Conservation (phyloP, 2,329 filamentous ascomycete genomes). For the Penicillium sp. region DNA sequence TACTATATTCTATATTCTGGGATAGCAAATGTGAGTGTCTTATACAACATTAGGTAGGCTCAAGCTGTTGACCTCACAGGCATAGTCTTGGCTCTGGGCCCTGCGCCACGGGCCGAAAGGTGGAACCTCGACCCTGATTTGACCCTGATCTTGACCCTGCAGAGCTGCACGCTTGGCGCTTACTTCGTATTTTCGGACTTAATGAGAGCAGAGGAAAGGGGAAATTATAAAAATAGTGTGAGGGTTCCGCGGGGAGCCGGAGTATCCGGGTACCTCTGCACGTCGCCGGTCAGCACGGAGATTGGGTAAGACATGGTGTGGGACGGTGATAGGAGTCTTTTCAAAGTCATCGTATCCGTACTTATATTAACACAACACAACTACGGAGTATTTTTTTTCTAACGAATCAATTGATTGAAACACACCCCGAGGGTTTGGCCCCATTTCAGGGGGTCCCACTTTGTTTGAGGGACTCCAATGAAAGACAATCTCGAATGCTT, state of each 20-base stretch:
- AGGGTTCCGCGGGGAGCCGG: background rate
- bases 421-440: background rate
- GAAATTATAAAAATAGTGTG: too few species aligned
- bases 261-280: background rate
- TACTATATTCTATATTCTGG: too few species aligned
- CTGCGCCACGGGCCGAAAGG: background rate
- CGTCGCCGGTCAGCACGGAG: background rate
- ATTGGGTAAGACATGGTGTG: background rate
- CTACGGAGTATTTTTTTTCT: background rate
- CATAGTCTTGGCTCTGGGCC: background rate
- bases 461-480: slow-evolving; percentile 1
- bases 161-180: background rate
- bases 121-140: background rate
- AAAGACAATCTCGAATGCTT: background rate
- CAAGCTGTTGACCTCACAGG: too few species aligned
- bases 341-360: background rate
- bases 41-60: too few species aligned
- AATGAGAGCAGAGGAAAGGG: background rate
- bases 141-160: too few species aligned
- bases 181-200: background rate
- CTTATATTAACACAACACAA: background rate
- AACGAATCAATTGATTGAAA: background rate
- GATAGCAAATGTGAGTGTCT: too few species aligned
- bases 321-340: background rate
- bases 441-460: background rate